A percentile compares a stretch with the other conserved stretches of the same genome.
Evolutionary conservation across 768 basidiomycete species (phyloP).

Genomic region (Lentinula aciculospora): DNA sequence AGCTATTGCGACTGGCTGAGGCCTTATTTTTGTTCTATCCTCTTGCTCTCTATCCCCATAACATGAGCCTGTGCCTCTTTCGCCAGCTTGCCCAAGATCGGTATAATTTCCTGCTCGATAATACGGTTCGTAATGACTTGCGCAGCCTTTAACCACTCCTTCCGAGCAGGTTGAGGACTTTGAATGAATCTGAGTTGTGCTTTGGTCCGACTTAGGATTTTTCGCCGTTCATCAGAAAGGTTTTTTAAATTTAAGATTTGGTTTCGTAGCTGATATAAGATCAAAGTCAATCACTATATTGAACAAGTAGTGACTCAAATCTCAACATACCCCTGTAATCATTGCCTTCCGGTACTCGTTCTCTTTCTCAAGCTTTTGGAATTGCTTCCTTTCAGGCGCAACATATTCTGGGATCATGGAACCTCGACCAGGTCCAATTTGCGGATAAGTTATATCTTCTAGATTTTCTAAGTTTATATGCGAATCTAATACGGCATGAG

Average conservation of each 20-base stretch:
- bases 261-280: background rate
- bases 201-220: background rate
- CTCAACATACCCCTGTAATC: background rate
- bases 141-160: background rate
- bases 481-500: background rate
- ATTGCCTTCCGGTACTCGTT: background rate
- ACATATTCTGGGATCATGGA: background rate
- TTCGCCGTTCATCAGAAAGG: background rate
- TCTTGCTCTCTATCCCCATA: background rate
- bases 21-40: too few species aligned
- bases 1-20: too few species aligned
- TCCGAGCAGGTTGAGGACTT: background rate
- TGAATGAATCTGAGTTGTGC: background rate
- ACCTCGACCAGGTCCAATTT: background rate
- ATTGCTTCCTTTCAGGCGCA: background rate
- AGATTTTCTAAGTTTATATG: background rate
- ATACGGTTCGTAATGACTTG: background rate
- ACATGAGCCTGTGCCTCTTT: background rate
- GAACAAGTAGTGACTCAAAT: too few species aligned
- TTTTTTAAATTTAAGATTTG: background rate
- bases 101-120: background rate
- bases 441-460: background rate
- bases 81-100: background rate
- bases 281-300: background rate
- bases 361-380: background rate